A percentile compares a stretch with the other conserved stretches of the same genome.
phyloP scores from a whole-genome alignment of 306 rosid genomes.

The Abrus pulchellus region DNA sequence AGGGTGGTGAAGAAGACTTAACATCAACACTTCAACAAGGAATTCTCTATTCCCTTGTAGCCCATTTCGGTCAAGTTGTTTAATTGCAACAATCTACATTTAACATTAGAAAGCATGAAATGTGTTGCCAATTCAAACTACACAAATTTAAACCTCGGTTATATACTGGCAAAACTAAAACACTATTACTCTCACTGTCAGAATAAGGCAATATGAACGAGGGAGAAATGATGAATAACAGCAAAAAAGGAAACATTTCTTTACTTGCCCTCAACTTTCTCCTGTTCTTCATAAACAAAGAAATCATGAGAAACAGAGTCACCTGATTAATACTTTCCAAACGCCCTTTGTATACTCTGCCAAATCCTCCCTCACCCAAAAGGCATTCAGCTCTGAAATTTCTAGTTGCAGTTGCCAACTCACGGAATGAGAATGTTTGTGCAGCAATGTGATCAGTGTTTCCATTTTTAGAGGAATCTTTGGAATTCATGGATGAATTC shows the following conservation, averaged over 20 bases:
- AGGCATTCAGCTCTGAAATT: slow-evolving; percentile 86
- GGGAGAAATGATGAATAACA: slow-evolving; percentile 34
- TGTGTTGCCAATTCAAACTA: slow-evolving; percentile 25
- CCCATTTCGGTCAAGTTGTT: slow-evolving; percentile 94
- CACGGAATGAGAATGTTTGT: slow-evolving; percentile 85
- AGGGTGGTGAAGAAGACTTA: slow-evolving; percentile 93
- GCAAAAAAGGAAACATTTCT: slow-evolving; percentile 8
- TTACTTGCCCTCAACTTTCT: slow-evolving; percentile 32
- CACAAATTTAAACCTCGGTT: background rate
- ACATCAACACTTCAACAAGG: slow-evolving; percentile 93
- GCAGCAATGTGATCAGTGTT: slow-evolving; percentile 83
- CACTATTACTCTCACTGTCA: background rate
- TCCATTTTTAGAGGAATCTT: slow-evolving; percentile 64
- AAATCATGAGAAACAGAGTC: slow-evolving; percentile 39
- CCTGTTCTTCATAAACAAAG: slow-evolving; percentile 21
- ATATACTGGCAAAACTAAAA: slow-evolving; percentile 12
- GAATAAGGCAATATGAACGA: slow-evolving; percentile 15
- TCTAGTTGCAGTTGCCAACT: slow-evolving; percentile 90
- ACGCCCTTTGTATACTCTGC: slow-evolving; percentile 89
- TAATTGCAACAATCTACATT: slow-evolving; percentile 85
- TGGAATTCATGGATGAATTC: slow-evolving; percentile 61
- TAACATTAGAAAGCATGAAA: slow-evolving; percentile 44
- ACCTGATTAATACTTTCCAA: slow-evolving; percentile 83
- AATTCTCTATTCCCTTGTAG: slow-evolving; percentile 96
- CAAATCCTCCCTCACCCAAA: slow-evolving; percentile 95